Conservation (phyloP, 106 monocot genomes). For the Apostasia shenzhenica region DNA sequence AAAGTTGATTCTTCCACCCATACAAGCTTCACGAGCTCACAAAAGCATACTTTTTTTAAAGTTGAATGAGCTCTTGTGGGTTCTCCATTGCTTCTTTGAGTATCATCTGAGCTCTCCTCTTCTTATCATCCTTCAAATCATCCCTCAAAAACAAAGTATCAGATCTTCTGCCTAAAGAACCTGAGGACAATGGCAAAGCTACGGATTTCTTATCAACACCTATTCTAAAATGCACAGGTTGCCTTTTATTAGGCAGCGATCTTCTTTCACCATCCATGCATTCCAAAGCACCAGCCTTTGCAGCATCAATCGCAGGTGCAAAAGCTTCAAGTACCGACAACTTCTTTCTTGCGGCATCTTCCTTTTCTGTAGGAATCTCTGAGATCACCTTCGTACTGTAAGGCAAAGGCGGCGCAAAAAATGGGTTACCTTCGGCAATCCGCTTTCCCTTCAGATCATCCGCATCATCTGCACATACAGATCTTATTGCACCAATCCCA, state of each 20-base stretch:
- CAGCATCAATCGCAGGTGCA: slow-evolving; percentile 59
- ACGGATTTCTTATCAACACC: slow-evolving; percentile 68
- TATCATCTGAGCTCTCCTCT: slow-evolving; percentile 84
- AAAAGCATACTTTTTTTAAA: slow-evolving; percentile 24
- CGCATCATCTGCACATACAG: slow-evolving; percentile 7
- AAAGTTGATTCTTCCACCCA: too few species aligned
- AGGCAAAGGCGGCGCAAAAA: slow-evolving; percentile 51
- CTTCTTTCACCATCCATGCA: slow-evolving; percentile 9
- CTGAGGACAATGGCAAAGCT: slow-evolving; percentile 19
- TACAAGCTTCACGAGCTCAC: background rate
- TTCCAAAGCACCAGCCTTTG: slow-evolving; percentile 34
- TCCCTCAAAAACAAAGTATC: slow-evolving; percentile 55
- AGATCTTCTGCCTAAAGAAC: slow-evolving; percentile 15
- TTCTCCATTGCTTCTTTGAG: slow-evolving; percentile 93
- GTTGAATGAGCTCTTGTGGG: slow-evolving; percentile 74
- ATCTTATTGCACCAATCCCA: slow-evolving; percentile 12
- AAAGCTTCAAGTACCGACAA: slow-evolving; percentile 68
- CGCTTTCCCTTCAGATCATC: slow-evolving; percentile 44
- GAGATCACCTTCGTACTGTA: slow-evolving; percentile 56
- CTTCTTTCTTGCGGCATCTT: slow-evolving; percentile 19
- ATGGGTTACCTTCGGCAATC: slow-evolving; percentile 46
- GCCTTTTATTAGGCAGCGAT: slow-evolving; percentile 44
- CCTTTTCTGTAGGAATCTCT: slow-evolving; percentile 19
- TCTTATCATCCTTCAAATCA: slow-evolving; percentile 92
- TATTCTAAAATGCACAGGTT: slow-evolving; percentile 55